Percentiles rank a stretch among this genome's conserved stretches.
These are phyloP conservation scores for Penicillium angulare DNA, from an alignment of 495 filamentous ascomycete genomes.

Conservation along the genomic window DNA sequence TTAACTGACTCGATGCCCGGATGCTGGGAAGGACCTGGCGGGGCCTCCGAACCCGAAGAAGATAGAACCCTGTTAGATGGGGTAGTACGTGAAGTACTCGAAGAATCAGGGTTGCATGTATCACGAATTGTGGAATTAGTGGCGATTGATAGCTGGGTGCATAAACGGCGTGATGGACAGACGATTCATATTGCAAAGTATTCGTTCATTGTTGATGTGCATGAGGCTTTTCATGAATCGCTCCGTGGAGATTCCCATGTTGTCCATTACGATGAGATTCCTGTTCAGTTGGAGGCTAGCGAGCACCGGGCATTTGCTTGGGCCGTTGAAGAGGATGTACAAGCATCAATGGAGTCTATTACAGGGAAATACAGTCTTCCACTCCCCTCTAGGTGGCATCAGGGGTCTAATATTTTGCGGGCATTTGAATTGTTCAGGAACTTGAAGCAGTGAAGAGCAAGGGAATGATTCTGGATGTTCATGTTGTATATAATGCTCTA, in stretches of 20 bases:
- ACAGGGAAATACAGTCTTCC: slow-evolving; percentile 13
- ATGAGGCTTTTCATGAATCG: slow-evolving; percentile 15
- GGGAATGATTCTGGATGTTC: background rate
- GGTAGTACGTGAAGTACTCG: slow-evolving; percentile 53
- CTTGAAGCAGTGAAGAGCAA: background rate
- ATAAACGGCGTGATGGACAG: slow-evolving; percentile 14
- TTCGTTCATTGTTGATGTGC: slow-evolving; percentile 39
- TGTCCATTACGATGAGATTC: slow-evolving; percentile 24
- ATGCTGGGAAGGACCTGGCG: slow-evolving; percentile 61
- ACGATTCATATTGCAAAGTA: slow-evolving; percentile 29
- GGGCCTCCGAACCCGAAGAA: slow-evolving; percentile 39
- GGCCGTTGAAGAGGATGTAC: slow-evolving; percentile 42
- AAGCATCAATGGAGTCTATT: slow-evolving; percentile 3
- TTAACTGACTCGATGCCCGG: slow-evolving; percentile 42
- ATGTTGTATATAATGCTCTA: background rate
- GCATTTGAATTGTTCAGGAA: slow-evolving; percentile 13
- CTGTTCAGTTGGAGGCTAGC: slow-evolving; percentile 32
- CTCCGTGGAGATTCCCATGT: background rate
- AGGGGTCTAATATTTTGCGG: slow-evolving; percentile 17
- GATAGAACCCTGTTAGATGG: slow-evolving; percentile 54
- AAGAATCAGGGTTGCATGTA: slow-evolving; percentile 58
- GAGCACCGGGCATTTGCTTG: slow-evolving; percentile 49
- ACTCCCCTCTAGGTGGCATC: background rate
- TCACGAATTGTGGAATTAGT: slow-evolving; percentile 44
- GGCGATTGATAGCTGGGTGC: slow-evolving; percentile 29